A percentile compares a stretch with the other conserved stretches of the same genome.
These are phyloP conservation scores for Ascochyta rabiei DNA, from an alignment of 2,329 filamentous ascomycete species.

Conservation along the genomic window DNA sequence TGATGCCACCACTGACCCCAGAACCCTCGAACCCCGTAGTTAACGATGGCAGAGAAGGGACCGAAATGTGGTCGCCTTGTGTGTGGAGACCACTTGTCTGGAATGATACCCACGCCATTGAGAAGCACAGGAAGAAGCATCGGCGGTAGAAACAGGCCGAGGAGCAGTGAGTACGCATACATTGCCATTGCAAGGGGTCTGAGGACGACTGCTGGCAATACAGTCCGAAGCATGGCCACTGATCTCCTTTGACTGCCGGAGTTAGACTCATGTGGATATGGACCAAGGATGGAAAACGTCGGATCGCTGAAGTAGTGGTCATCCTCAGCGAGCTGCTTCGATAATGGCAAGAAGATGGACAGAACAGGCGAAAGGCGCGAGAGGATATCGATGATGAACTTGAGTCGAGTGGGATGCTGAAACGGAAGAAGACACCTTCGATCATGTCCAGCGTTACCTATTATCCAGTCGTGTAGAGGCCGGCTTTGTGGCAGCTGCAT, in stretches of 20 bases:
- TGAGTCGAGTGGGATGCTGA: background rate
- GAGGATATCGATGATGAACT: background rate
- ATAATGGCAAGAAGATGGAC: conserved; percentile 9
- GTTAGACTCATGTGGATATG: background rate
- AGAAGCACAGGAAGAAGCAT: conserved; percentile 4
- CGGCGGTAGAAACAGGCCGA: conserved; percentile 12
- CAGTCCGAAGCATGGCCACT: background rate
- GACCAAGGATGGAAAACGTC: background rate
- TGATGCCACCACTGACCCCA: conserved; percentile 22
- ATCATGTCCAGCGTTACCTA: conserved; percentile 7
- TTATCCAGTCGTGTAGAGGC: conserved; percentile 16
- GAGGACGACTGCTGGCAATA: conserved; percentile 2
- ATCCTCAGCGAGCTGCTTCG: conserved; percentile 4
- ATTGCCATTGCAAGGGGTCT: conserved; percentile 8
- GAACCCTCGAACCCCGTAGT: conserved; percentile 8
- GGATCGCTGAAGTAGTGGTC: conserved; percentile 15
- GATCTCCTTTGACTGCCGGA: background rate
- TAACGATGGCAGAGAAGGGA: conserved; percentile 5
- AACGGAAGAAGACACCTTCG: background rate
- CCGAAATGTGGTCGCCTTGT: conserved; percentile 16
- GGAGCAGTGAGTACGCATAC: conserved; percentile 12
- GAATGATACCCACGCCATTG: conserved; percentile 1
- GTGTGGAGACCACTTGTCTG: conserved; percentile 11
- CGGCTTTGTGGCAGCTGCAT: conserved; percentile 10
- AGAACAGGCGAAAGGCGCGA: conserved; percentile 7